Conservation (phyloP, 306 rosid genomes). For the Rosa persica region DNA sequence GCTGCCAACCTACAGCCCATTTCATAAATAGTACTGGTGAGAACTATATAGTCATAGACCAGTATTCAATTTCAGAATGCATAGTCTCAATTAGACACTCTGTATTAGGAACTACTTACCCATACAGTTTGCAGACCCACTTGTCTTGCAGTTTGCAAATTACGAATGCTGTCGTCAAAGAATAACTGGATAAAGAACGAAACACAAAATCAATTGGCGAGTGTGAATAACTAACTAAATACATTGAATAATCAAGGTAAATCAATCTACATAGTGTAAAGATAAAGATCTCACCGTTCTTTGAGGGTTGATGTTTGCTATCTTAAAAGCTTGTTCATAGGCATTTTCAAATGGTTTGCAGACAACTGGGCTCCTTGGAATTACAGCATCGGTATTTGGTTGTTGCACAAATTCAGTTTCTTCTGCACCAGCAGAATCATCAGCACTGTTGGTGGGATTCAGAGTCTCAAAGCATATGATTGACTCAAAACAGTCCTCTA, state of each 20-base stretch:
- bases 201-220: background rate
- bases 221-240: background rate
- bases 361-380: constrained; percentile 60
- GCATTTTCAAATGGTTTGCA: constrained; percentile 84
- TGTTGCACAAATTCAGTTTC: constrained; percentile 25
- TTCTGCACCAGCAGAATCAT: constrained; percentile 24
- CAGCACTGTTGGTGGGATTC: constrained; percentile 36
- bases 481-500: constrained; percentile 83
- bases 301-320: constrained; percentile 64
- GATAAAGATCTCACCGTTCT: constrained; percentile 55
- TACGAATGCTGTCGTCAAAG: constrained; percentile 76
- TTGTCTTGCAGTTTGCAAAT: constrained; percentile 56
- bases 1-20: constrained; percentile 61
- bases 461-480: constrained; percentile 80
- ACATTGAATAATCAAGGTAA: background rate
- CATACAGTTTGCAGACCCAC: constrained; percentile 67
- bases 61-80: background rate
- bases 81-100: background rate
- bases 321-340: constrained; percentile 56
- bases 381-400: constrained; percentile 34
- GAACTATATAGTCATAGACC: background rate
- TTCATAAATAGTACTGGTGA: background rate
- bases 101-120: constrained; percentile 44
- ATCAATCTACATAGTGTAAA: background rate
- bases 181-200: constrained; percentile 51